phyloP scores from a whole-genome alignment of 495 filamentous ascomycete species.

The Thermothielavioides terrestris region DNA sequence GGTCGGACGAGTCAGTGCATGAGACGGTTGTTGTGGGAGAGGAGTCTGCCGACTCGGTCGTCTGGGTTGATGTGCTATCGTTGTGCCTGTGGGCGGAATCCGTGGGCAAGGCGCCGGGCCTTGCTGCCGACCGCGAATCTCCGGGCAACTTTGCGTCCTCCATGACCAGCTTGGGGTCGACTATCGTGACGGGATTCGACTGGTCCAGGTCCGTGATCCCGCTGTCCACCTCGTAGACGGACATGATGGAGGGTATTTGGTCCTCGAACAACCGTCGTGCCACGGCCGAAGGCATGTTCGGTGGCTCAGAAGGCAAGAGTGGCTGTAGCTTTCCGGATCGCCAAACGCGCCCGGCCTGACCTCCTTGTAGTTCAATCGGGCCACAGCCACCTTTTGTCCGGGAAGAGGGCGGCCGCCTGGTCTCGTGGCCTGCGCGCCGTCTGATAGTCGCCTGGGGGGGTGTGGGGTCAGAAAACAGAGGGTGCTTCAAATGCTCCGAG shows the following conservation, averaged over 20 bases:
- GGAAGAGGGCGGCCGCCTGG: constrained; percentile 15
- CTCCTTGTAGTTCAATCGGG: constrained; percentile 14
- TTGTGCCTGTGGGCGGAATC: constrained; percentile 47
- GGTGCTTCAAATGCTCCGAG: neutral
- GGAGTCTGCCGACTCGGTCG: constrained; percentile 80
- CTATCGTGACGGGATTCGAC: constrained; percentile 34
- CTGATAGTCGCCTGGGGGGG: constrained; percentile 14
- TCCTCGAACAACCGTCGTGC: constrained; percentile 49
- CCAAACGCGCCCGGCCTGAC: constrained; percentile 4
- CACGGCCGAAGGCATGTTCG: constrained; percentile 48
- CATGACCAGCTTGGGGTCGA: constrained; percentile 36
- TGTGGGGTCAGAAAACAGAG: neutral
- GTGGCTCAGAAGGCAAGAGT: constrained; percentile 2
- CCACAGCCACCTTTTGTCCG: constrained; percentile 17
- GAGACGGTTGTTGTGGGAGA: constrained; percentile 95
- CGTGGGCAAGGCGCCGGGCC: constrained; percentile 26
- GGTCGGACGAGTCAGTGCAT: constrained; percentile 77
- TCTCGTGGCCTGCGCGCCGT: constrained; percentile 10
- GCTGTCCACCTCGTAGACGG: constrained; percentile 51
- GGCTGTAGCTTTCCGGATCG: neutral
- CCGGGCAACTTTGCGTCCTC: constrained; percentile 25
- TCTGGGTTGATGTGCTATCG: constrained; percentile 67
- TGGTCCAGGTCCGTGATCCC: constrained; percentile 33
- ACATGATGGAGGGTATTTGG: constrained; percentile 66
- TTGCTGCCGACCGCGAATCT: constrained; percentile 26